Base-by-base conservation (phyloP, 164 flowering plant genomes). In the Brasenia schreberi region DNA sequence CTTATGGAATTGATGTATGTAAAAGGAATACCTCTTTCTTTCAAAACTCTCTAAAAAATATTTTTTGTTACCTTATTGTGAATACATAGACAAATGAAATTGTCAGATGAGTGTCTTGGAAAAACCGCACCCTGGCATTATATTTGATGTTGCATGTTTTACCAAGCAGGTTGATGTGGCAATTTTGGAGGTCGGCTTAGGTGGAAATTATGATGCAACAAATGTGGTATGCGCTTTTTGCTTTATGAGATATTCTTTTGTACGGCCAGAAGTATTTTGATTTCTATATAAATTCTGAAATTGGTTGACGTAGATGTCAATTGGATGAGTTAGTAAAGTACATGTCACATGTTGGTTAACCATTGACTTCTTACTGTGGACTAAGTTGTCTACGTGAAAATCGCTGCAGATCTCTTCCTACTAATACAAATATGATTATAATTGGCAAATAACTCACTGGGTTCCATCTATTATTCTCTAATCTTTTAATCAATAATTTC, bases 151-250 rank as follows among this genome's bases (percentile, higher is more conserved):
- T 33, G 39, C 4, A 33, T 33, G 39, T 33, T 3, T 33, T 33
- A 33, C 39, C 58, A 23, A 62, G 69, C 83, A 92, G 99, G 97
- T 95, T 19, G 97, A 95, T 85, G 99, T 89, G 73, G 96, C 87
- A 67, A 89, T 95, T 59, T 66, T 95, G 84, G 99, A 95, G 82
- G 99, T 95, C 70, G 97, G 99, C 3, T 78, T 95, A 76, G 99
- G 99, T 19, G 99, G 99, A 74, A 85, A 70, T 75, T 90, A 81
- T 78, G 99, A 92, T 79, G 90, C 99, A 59, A 95, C 97, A 42
- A 95, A 95, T 81, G 92, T 90, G 97, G 99, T 92, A 81, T 75
- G 84, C 43, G 49, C 56, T n/a, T 67, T 27, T 73, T 42, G 60
- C 2, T 67, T 64, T 64, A 19, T 60, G 39, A 3, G 59, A 43